Percentiles rank a stretch among this genome's conserved stretches.
phyloP scores from a whole-genome alignment of 139 green algal genomes.

The Parachlorella kessleri region DNA sequence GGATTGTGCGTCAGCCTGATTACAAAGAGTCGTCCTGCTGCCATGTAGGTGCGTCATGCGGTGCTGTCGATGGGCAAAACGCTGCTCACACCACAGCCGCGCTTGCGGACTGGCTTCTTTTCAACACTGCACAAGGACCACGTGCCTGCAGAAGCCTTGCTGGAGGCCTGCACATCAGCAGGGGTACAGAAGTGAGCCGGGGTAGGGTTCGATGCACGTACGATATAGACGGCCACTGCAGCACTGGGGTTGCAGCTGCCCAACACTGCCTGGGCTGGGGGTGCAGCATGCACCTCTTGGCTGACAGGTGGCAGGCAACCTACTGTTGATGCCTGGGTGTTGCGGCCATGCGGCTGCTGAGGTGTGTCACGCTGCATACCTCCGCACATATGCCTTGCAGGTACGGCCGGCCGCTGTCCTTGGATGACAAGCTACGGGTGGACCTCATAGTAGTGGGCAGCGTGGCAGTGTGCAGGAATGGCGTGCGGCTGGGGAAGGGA shows the following conservation, averaged over 20 bases:
- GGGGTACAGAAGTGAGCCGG: conserved; percentile 9
- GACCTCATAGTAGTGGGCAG: conserved; percentile 66
- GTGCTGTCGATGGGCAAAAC: conserved; percentile 61
- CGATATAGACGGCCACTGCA: no score
- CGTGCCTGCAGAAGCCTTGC: conserved; percentile 36
- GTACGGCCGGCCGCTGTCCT: conserved; percentile 50
- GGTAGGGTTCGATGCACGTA: no score
- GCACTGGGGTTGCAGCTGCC: no score
- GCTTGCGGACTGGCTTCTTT: conserved; percentile 82
- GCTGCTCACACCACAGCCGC: conserved; percentile 76
- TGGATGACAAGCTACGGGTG: conserved; percentile 53
- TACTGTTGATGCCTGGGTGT: no score
- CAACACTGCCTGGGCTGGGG: no score
- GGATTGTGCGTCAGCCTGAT: no score
- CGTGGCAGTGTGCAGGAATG: conserved; percentile 47
- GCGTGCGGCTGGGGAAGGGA: conserved; percentile 53
- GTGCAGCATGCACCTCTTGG: no score
- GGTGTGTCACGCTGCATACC: no score
- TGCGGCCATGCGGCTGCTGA: no score
- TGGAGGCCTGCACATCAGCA: conserved; percentile 48
- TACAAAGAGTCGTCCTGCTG: background rate
- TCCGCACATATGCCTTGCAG: no score
- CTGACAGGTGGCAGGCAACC: no score
- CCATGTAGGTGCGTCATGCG: conserved; percentile 45
- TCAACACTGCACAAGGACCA: conserved; percentile 46